Conservation (phyloP, 768 basidiomycete genomes). For the Suillus alpinus region DNA sequence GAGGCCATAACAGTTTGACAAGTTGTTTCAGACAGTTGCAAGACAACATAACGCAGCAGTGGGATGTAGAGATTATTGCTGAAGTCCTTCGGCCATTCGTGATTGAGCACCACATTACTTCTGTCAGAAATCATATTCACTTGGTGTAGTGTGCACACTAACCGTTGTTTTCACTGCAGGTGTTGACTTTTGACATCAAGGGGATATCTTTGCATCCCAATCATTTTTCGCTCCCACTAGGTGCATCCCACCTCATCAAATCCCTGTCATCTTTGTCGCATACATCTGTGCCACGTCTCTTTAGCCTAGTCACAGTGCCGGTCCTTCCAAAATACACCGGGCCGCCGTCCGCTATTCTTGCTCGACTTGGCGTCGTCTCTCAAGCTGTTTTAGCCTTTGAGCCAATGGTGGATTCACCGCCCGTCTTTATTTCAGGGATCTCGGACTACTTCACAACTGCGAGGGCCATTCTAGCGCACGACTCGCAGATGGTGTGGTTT, state of each 20-base stretch:
- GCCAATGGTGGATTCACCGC: constrained; percentile 4
- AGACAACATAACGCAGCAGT: constrained; percentile 67
- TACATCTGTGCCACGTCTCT: constrained; percentile 42
- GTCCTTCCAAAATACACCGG: constrained; percentile 60
- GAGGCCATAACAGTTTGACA: constrained; percentile 9
- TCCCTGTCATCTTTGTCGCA: constrained; percentile 23
- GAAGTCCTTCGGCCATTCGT: constrained; percentile 59
- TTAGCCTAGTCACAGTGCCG: constrained; percentile 59
- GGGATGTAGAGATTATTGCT: constrained; percentile 63
- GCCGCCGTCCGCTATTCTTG: constrained; percentile 46
- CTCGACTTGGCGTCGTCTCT: constrained; percentile 43
- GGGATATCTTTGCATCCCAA: constrained; percentile 89
- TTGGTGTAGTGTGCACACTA: constrained; percentile 16
- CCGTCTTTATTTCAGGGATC: constrained; percentile 56
- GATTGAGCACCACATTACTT: constrained; percentile 54
- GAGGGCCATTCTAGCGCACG: constrained; percentile 69
- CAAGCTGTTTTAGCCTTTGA: constrained; percentile 6
- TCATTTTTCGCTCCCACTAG: constrained; percentile 67
- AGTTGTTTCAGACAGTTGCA: constrained; percentile 50
- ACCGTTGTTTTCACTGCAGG: constrained; percentile 40
- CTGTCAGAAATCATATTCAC: constrained; percentile 40
- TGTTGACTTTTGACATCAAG: constrained; percentile 77
- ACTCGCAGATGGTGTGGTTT: constrained; percentile 85
- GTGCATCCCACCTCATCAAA: constrained; percentile 45
- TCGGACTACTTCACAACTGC: constrained; percentile 54